Evolutionary conservation across 306 rosid genomes (phyloP).

Genomic region (Begonia fuchsioides): DNA sequence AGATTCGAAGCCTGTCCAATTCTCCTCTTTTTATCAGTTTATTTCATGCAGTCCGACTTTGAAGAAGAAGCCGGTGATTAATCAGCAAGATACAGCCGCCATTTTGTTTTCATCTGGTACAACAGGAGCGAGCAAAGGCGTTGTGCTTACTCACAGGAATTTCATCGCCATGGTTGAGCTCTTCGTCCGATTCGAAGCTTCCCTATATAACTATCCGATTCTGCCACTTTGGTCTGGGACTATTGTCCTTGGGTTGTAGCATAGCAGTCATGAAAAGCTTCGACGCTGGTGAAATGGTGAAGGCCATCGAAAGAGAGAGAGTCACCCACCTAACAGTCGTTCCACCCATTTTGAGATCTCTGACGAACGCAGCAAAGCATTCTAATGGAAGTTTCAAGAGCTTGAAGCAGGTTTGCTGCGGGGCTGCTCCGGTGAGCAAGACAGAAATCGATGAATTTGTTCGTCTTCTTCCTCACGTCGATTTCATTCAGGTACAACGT

Average conservation of each 20-base stretch:
- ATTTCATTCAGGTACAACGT: conserved; percentile 62
- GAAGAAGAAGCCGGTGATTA: conserved; percentile 33
- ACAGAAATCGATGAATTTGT: conserved; percentile 32
- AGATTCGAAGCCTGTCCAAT: conserved; percentile 12
- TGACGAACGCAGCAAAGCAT: conserved; percentile 26
- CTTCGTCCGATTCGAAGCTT: conserved; percentile 67
- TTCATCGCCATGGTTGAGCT: conserved; percentile 45
- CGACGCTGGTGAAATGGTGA: conserved; percentile 27
- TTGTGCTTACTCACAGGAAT: conserved; percentile 47
- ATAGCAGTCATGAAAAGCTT: conserved; percentile 53
- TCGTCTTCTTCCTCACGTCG: conserved; percentile 40
- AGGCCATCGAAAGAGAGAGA: conserved; percentile 36
- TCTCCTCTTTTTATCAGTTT: conserved; percentile 28
- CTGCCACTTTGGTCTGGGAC: conserved; percentile 38
- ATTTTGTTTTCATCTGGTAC: conserved; percentile 80
- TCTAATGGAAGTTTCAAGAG: conserved; percentile 29
- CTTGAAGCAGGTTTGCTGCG: conserved; percentile 57
- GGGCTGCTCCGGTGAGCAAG: conserved; percentile 58
- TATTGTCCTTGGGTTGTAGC: conserved; percentile 61
- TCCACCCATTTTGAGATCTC: conserved; percentile 48
- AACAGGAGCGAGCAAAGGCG: conserved; percentile 82
- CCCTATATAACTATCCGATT: conserved; percentile 39
- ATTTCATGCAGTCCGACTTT: conserved; percentile 21
- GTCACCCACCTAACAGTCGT: conserved; percentile 68
- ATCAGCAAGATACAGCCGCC: conserved; percentile 58